Base-by-base conservation (phyloP, 2,329 filamentous ascomycete genomes). In the Harringtonia lauricola region DNA sequence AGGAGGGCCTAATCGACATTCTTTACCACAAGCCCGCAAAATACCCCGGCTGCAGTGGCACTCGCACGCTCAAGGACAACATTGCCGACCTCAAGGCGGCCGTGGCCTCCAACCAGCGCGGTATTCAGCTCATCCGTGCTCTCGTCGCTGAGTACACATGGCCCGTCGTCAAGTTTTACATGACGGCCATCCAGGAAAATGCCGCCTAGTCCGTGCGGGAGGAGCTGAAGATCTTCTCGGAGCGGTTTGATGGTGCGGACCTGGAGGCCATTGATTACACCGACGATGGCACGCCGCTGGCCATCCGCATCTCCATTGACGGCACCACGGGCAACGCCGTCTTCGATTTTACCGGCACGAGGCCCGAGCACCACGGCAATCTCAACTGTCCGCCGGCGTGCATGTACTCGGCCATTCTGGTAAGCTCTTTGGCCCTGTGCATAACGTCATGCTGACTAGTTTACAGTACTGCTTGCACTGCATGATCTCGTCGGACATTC, bases 101-200 rank as follows among this genome's bases (percentile, higher is more conserved):
- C 54, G 76, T 86, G 22, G 81, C 83, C 0, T 80, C 81, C 6
- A 87, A 87, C 51, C 77, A 83, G 51, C 83, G 84, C 48, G 83
- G 83, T 8, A 86, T 86, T 53, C 76, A 74, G 35, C 65, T 87
- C 17, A 88, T 89, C 49, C 72, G 70, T 28, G 69, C 72, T 0
- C 65, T 89, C 2, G 85, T 88, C 49, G 70, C 76, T 14, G 84
- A 90, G 53, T 89, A 86, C 51, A 76, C 34, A 7, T 45, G 46
- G 10, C 50, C 45, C 1, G 55, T 52, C 0, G 44, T 46, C 14
- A 12, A 37, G 14, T 36, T 52, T 47, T 88, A 88, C 59, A 89
- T 90, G 85, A 68, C 72, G 36, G 80, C 72, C 38, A 89, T 90
- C 45, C 84, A 89, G 57, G 70, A 75, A 36, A 88, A 86, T 30